phyloP scores from a whole-genome alignment of 192 early-diverging fungal species.

The Entomortierella parvispora region DNA sequence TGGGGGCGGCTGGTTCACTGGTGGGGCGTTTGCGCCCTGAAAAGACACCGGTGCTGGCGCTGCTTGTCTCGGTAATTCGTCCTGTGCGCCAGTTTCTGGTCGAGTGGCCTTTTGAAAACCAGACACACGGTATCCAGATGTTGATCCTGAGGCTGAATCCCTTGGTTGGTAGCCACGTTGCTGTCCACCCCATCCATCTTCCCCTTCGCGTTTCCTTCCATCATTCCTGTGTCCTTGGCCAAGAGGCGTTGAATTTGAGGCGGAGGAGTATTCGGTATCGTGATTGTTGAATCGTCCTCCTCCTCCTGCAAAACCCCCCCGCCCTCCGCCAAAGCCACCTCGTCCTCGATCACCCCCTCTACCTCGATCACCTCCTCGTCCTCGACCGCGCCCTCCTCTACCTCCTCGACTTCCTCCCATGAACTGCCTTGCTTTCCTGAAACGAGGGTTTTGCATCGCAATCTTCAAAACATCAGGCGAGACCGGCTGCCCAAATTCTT shows the following conservation, averaged over 20 bases:
- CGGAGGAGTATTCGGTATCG: conserved; percentile 13
- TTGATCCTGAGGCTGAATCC: background rate
- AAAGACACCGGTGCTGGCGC: background rate
- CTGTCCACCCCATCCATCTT: background rate
- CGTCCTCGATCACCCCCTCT: conserved; percentile 53
- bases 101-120: conserved; percentile 44
- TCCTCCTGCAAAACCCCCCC: conserved; percentile 54
- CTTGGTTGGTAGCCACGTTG: background rate
- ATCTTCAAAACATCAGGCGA: conserved; percentile 52
- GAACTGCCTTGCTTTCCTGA: conserved; percentile 61
- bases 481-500: conserved; percentile 62
- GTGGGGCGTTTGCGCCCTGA: background rate
- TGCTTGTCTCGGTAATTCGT: background rate
- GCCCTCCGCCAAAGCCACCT: conserved; percentile 43
- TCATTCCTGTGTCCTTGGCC: conserved; percentile 24
- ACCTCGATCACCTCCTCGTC: conserved; percentile 17
- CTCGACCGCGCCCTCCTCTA: conserved; percentile 53
- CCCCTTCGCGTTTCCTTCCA: background rate
- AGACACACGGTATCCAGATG: conserved; percentile 33
- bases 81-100: conserved; percentile 32
- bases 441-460: conserved; percentile 71
- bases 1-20: background rate
- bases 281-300: conserved; percentile 52
- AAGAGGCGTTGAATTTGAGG: conserved; percentile 26
- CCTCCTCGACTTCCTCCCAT: conserved; percentile 41